phyloP scores from a whole-genome alignment of 2,329 filamentous ascomycete species.

The Beauveria brongniartii region DNA sequence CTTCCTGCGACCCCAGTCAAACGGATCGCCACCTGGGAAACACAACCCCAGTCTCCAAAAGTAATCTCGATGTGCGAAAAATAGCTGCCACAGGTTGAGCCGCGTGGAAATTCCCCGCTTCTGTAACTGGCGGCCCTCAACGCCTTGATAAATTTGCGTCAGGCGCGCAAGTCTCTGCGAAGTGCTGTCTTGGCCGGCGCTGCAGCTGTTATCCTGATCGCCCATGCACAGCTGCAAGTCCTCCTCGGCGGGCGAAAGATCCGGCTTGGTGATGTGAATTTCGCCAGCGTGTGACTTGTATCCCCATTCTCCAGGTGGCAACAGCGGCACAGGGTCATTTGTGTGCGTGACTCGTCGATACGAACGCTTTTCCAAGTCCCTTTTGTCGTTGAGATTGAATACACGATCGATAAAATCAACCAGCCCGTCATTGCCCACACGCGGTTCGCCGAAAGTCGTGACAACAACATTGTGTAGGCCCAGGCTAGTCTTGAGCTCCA shows the following conservation, averaged over 20 bases:
- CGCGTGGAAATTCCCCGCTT: slow-evolving; percentile 45
- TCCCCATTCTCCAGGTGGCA: slow-evolving; percentile 83
- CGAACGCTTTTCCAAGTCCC: slow-evolving; percentile 22
- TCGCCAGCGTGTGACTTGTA: slow-evolving; percentile 81
- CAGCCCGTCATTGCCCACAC: slow-evolving; percentile 50
- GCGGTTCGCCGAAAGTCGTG: slow-evolving; percentile 90
- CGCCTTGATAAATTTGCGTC: slow-evolving; percentile 18
- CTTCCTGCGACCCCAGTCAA: slow-evolving; percentile 51
- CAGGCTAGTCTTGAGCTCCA: slow-evolving; percentile 67
- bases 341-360: slow-evolving; percentile 80
- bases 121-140: slow-evolving; percentile 11
- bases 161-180: slow-evolving; percentile 18
- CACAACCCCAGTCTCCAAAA: slow-evolving; percentile 92
- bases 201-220: slow-evolving; percentile 63
- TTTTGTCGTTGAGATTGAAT: slow-evolving; percentile 34
- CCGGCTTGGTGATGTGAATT: slow-evolving; percentile 69
- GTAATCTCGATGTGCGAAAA: slow-evolving; percentile 93
- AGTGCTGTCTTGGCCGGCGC: slow-evolving; percentile 47
- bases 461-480: slow-evolving; percentile 67
- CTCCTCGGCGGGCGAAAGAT: slow-evolving; percentile 56
- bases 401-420: slow-evolving; percentile 46
- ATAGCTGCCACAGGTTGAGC: slow-evolving; percentile 80
- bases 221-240: slow-evolving; percentile 70
- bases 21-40: slow-evolving; percentile 68
- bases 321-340: slow-evolving; percentile 79